Percentiles rank a stretch among this genome's conserved stretches.
These are phyloP conservation scores for Forsythia viridissima DNA, from an alignment of 257 asterid species.

Conservation along the genomic window DNA sequence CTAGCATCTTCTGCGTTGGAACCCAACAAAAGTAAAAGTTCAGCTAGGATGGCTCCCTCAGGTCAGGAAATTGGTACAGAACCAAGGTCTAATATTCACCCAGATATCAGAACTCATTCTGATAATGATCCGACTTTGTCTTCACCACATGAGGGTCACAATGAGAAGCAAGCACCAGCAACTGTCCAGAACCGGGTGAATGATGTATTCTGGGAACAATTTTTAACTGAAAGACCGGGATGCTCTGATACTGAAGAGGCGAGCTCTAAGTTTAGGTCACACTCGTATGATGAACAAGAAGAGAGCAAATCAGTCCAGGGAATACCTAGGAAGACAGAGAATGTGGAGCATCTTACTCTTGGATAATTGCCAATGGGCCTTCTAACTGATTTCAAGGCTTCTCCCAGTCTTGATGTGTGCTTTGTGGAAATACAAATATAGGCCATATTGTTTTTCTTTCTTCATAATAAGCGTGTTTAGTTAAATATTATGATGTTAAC, in stretches of 20 bases:
- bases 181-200: constrained; percentile 56
- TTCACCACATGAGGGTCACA: constrained; percentile 32
- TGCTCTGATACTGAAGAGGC: constrained; percentile 79
- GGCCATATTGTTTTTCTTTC: background rate
- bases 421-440: background rate
- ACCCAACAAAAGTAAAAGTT: constrained; percentile 39
- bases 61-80: constrained; percentile 40
- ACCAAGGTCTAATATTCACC: constrained; percentile 28
- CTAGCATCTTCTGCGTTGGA: constrained; percentile 75
- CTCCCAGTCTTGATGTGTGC: background rate
- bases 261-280: constrained; percentile 52
- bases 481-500: background rate
- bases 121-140: constrained; percentile 34
- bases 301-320: constrained; percentile 47
- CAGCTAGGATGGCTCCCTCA: constrained; percentile 30
- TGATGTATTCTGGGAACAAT: constrained; percentile 95
- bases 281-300: constrained; percentile 44
- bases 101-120: background rate
- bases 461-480: background rate
- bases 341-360: constrained; percentile 73
- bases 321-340: constrained; percentile 47
- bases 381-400: background rate
- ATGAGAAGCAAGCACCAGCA: constrained; percentile 44
- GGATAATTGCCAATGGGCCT: constrained; percentile 14
- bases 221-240: constrained; percentile 87